phyloP scores from a whole-genome alignment of 2,329 filamentous ascomycete species.

The Xylariaceae sp. region DNA sequence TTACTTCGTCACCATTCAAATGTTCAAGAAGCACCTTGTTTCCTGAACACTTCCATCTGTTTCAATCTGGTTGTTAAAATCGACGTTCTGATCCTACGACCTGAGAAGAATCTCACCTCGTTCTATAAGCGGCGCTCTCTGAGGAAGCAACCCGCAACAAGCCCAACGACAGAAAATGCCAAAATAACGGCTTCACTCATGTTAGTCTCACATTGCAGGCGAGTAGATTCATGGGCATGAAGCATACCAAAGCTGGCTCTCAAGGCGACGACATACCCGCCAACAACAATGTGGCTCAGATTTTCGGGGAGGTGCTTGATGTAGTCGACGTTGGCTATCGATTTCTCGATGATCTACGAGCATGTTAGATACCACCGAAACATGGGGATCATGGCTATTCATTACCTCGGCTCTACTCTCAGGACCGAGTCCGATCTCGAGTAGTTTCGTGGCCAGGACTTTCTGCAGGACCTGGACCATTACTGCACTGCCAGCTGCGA shows the following conservation, averaged over 20 bases:
- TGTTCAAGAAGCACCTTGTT: too few relatives aligned
- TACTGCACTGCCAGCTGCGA: constrained; percentile 25
- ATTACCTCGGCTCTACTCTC: constrained; percentile 22
- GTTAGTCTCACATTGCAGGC: constrained; percentile 1
- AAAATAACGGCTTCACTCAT: constrained; percentile 6
- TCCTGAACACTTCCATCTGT: too few relatives aligned
- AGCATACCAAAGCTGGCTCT: constrained; percentile 17
- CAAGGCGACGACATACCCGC: constrained; percentile 14
- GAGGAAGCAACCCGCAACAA: constrained; percentile 9
- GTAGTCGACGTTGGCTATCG: constrained; percentile 37
- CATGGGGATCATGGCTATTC: background rate
- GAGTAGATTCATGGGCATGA: background rate
- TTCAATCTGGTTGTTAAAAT: background rate
- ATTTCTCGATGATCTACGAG: constrained; percentile 35
- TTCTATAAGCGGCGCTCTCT: constrained; percentile 13
- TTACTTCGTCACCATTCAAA: too few relatives aligned
- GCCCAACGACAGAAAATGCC: constrained; percentile 11
- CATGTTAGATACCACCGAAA: background rate
- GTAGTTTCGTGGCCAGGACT: constrained; percentile 26
- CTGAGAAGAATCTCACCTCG: background rate
- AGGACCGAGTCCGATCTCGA: constrained; percentile 23
- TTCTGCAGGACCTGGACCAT: constrained; percentile 28
- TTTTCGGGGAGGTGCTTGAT: constrained; percentile 24
- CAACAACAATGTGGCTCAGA: constrained; percentile 10
- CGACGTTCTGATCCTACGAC: background rate